Percentiles rank a stretch among this genome's conserved stretches.
phyloP scores from a whole-genome alignment of 768 basidiomycete genomes.

The Rhizopogon roseolus region DNA sequence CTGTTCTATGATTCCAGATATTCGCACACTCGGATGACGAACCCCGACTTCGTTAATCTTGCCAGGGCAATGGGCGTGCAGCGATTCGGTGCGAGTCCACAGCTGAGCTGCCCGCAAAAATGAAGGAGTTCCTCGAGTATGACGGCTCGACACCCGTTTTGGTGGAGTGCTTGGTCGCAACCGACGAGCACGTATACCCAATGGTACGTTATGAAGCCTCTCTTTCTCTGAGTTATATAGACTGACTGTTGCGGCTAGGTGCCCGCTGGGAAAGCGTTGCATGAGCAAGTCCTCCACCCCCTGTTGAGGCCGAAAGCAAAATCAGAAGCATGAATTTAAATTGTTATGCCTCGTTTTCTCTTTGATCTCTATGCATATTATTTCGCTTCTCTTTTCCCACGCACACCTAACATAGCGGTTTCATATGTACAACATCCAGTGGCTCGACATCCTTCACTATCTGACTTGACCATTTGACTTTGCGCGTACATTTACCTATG shows the following conservation, averaged over 20 bases:
- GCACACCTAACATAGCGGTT: slow-evolving; percentile 14
- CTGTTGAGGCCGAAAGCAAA: slow-evolving; percentile 29
- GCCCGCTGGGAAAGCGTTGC: slow-evolving; percentile 89
- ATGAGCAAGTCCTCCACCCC: slow-evolving; percentile 85
- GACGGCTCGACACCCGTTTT: slow-evolving; percentile 82
- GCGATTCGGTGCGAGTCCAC: slow-evolving; percentile 70
- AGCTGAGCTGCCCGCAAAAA: slow-evolving; percentile 85
- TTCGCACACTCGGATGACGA: slow-evolving; percentile 92
- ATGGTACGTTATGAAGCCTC: slow-evolving; percentile 49
- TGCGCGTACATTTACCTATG: neutral
- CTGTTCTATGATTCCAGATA: slow-evolving; percentile 97
- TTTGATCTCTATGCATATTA: neutral
- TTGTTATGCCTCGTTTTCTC: neutral
- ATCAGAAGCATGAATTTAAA: slow-evolving; percentile 15
- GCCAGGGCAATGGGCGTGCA: slow-evolving; percentile 91
- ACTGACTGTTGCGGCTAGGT: slow-evolving; percentile 40
- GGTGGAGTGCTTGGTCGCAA: slow-evolving; percentile 86
- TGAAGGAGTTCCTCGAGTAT: slow-evolving; percentile 99
- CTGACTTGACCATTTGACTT: neutral
- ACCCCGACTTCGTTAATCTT: slow-evolving; percentile 91
- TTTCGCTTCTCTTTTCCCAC: neutral
- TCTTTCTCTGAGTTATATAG: neutral
- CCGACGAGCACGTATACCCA: slow-evolving; percentile 85
- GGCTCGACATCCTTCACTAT: neutral
- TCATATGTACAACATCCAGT: slow-evolving; percentile 21